phyloP scores from a whole-genome alignment of 129 eudicot species.

The Sambucus nigra region DNA sequence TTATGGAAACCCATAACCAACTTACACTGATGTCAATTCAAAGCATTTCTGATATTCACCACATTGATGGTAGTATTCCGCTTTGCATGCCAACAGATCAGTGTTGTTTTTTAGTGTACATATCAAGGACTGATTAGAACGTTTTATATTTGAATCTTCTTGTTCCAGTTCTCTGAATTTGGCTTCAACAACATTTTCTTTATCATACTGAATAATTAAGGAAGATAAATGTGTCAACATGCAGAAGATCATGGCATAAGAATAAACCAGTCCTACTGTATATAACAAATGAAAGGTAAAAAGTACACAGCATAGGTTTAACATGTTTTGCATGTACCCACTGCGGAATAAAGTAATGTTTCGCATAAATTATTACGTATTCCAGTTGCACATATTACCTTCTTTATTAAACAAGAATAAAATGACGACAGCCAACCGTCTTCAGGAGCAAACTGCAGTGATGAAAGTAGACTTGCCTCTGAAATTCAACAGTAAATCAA shows the following conservation, averaged over 20 bases:
- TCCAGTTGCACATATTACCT: constrained; percentile 37
- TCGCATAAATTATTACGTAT: neutral
- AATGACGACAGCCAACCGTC: constrained; percentile 91
- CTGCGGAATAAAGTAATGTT: neutral
- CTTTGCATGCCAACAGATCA: constrained; percentile 95
- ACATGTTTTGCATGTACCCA: neutral
- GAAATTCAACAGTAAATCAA: constrained; percentile 17
- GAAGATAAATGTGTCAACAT: constrained; percentile 2
- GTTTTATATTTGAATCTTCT: constrained; percentile 37
- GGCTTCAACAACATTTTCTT: constrained; percentile 61
- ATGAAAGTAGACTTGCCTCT: constrained; percentile 71
- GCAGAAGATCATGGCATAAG: constrained; percentile 1
- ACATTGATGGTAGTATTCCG: constrained; percentile 93
- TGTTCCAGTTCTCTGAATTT: constrained; percentile 78
- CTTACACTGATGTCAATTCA: constrained; percentile 82
- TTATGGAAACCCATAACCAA: constrained; percentile 10
- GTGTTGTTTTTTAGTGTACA: constrained; percentile 82
- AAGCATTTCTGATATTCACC: constrained; percentile 98
- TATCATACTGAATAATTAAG: constrained; percentile 51
- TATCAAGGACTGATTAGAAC: constrained; percentile 41
- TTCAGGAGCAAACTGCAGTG: constrained; percentile 78
- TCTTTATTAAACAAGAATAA: constrained; percentile 79
- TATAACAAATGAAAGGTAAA: neutral
- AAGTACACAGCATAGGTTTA: neutral
- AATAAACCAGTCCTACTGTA: neutral